phyloP scores from a whole-genome alignment of 192 early-diverging fungal species.

The Linnemannia zychae region DNA sequence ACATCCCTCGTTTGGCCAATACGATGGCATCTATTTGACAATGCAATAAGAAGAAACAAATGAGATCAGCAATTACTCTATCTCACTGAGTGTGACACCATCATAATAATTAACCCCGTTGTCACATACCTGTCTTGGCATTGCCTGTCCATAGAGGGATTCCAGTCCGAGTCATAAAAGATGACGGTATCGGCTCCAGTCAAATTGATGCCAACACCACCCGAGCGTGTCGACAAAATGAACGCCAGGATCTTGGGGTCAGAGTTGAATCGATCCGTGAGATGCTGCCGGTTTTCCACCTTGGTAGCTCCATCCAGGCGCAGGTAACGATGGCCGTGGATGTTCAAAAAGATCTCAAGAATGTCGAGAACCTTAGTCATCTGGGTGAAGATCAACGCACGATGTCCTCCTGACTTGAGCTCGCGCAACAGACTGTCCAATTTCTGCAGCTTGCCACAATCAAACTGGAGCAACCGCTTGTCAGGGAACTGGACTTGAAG shows the following conservation, averaged over 20 bases:
- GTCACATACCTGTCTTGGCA: constrained; percentile 70
- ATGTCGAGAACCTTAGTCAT: constrained; percentile 79
- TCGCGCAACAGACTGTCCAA: constrained; percentile 67
- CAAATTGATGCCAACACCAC: constrained; percentile 84
- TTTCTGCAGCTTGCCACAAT: constrained; percentile 85
- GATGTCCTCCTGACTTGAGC: constrained; percentile 71
- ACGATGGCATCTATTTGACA: constrained; percentile 66
- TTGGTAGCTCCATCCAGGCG: constrained; percentile 74
- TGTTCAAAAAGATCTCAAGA: constrained; percentile 75
- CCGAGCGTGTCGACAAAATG: constrained; percentile 75
- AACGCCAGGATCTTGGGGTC: constrained; percentile 71
- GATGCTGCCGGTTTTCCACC: constrained; percentile 68
- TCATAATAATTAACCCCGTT: background rate
- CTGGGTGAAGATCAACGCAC: constrained; percentile 75
- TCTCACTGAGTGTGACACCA: too few relatives aligned
- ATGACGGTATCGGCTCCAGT: constrained; percentile 86
- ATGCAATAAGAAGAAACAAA: background rate
- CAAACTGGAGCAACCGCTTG: constrained; percentile 85
- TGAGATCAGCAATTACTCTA: too few relatives aligned
- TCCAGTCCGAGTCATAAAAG: constrained; percentile 85
- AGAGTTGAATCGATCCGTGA: constrained; percentile 72
- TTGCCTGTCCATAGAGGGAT: constrained; percentile 81
- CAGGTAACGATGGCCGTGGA: constrained; percentile 74
- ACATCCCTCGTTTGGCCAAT: constrained; percentile 81
- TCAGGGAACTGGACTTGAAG: constrained; percentile 87